These are phyloP conservation scores for Diaporthe nobilis DNA, from an alignment of 2,329 filamentous ascomycete species.

Conservation along the genomic window DNA sequence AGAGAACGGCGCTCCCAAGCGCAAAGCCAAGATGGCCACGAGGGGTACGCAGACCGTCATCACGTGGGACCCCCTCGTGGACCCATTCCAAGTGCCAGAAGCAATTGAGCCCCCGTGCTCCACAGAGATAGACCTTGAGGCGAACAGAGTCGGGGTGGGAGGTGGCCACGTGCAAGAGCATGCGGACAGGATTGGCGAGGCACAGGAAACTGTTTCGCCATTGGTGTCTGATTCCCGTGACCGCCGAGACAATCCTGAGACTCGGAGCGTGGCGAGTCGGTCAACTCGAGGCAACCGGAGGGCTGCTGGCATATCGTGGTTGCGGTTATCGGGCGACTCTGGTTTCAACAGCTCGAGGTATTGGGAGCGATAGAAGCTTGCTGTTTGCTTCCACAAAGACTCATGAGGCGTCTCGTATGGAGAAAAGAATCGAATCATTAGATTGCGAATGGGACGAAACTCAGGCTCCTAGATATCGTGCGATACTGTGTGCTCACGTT, in stretches of 20 bases:
- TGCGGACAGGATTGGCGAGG: background rate
- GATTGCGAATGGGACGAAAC: background rate
- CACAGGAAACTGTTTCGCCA: background rate
- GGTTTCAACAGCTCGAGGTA: slow-evolving; percentile 17
- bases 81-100: slow-evolving; percentile 6
- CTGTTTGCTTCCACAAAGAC: background rate
- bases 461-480: too few relatives aligned
- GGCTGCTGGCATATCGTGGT: slow-evolving; percentile 17
- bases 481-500: too few relatives aligned
- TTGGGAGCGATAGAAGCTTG: background rate
- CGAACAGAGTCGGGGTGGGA: background rate
- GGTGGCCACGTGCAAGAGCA: background rate
- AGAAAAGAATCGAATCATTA: background rate
- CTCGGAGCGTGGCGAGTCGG: slow-evolving; percentile 10
- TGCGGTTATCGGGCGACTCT: slow-evolving; percentile 7
- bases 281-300: slow-evolving; percentile 3
- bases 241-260: background rate
- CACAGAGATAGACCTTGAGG: slow-evolving; percentile 1
- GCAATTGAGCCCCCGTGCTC: background rate
- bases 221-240: background rate
- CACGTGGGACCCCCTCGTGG: slow-evolving; percentile 8
- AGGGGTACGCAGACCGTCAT: background rate
- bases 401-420: background rate
- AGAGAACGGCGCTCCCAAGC: background rate
- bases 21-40: background rate